Conservation (phyloP, 148 eudicot species). For the Polygonum maritimum region DNA sequence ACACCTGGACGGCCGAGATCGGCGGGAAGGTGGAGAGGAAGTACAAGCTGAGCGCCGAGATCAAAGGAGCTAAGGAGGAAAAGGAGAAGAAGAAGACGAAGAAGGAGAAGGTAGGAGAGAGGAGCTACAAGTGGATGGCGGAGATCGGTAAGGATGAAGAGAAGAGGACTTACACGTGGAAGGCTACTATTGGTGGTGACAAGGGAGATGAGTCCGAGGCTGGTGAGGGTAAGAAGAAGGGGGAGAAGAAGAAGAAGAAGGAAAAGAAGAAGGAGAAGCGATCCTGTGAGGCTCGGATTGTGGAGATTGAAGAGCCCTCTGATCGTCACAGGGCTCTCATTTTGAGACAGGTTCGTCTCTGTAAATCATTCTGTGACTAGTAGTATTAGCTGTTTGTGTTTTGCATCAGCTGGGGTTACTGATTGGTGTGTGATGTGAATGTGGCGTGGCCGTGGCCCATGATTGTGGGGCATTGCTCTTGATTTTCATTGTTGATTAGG, state of each 20-base stretch:
- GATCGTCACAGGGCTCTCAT: constrained; percentile 55
- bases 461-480: neutral
- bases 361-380: neutral
- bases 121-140: constrained; percentile 52
- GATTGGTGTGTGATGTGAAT: constrained; percentile 2
- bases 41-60: constrained; percentile 36
- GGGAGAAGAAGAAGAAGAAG: constrained; percentile 28
- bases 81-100: constrained; percentile 33
- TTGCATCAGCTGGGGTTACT: neutral
- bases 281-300: constrained; percentile 29
- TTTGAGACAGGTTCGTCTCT: constrained; percentile 55
- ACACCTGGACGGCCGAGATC: constrained; percentile 59
- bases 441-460: neutral
- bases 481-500: constrained; percentile 1
- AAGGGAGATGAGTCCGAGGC: neutral
- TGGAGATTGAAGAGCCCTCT: constrained; percentile 58
- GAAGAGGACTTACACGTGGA: constrained; percentile 45
- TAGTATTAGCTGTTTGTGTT: neutral
- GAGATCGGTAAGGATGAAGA: constrained; percentile 56
- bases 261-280: constrained; percentile 19
- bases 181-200: constrained; percentile 44
- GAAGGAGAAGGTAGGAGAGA: constrained; percentile 50
- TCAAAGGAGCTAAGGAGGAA: constrained; percentile 30
- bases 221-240: constrained; percentile 13
- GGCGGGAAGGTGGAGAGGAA: constrained; percentile 26